phyloP scores from a whole-genome alignment of 257 asterid species.

The Eucommia ulmoides region DNA sequence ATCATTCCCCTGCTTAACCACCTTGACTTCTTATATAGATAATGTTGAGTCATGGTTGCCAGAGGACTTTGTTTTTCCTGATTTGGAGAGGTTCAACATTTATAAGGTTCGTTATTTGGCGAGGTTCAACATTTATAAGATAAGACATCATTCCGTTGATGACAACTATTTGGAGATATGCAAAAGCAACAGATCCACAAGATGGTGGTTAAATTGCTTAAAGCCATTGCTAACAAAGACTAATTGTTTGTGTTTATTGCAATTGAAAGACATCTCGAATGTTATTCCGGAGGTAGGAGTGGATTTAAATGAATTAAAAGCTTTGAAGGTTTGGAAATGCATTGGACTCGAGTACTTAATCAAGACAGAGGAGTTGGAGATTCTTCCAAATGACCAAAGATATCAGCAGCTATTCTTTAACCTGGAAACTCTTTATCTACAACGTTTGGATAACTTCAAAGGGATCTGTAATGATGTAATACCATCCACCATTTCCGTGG shows the following conservation, averaged over 20 bases:
- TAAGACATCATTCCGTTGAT: neutral
- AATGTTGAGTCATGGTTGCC: neutral
- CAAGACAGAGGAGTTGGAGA: too few species aligned
- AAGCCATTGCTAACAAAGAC: neutral
- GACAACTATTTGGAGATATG: too few species aligned
- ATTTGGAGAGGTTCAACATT: neutral
- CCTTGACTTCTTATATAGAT: neutral
- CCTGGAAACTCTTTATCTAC: too few species aligned
- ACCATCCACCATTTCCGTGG: too few species aligned
- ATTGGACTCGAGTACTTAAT: neutral
- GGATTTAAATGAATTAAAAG: neutral
- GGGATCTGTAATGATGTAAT: neutral
- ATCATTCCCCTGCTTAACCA: neutral
- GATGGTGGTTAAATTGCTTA: neutral
- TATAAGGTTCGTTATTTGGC: neutral
- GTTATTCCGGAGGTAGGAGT: neutral
- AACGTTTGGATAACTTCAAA: too few species aligned
- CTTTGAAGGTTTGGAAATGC: neutral
- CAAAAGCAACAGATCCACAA: too few species aligned
- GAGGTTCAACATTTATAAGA: too few species aligned
- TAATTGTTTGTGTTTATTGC: neutral
- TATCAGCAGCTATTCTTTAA: too few species aligned
- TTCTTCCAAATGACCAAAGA: too few species aligned
- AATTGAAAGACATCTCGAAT: neutral
- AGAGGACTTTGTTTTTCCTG: neutral